These are phyloP conservation scores for Penicillium egyptiacum DNA, from an alignment of 495 filamentous ascomycete genomes.

Conservation along the genomic window DNA sequence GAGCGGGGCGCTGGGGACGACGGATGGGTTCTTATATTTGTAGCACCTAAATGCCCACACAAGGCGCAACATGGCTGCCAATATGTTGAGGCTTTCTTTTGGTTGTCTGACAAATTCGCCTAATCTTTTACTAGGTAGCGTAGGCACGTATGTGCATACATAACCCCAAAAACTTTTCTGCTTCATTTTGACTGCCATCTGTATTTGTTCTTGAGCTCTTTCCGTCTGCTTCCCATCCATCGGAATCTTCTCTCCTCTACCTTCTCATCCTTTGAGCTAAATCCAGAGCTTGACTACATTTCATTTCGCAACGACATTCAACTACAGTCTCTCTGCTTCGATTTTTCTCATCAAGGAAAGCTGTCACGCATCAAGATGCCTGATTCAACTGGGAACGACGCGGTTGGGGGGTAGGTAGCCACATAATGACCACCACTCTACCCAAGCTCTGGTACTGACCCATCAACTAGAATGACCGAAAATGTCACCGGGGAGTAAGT, in stretches of 20 bases:
- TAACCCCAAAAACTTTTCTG: not conserved
- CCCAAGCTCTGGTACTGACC: not conserved
- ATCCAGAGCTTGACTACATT: not conserved
- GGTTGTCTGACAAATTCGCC: not conserved
- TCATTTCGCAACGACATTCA: not conserved
- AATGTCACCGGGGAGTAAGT: conserved; percentile 25
- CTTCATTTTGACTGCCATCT: not conserved
- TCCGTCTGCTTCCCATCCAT: not conserved
- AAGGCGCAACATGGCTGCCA: not conserved
- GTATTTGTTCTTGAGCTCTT: not conserved
- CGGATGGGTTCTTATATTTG: not conserved
- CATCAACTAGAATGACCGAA: conserved; percentile 16
- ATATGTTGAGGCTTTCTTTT: conserved; percentile 6
- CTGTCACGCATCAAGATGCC: not conserved
- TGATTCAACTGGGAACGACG: not conserved
- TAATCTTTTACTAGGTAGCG: no score
- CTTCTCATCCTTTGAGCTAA: not conserved
- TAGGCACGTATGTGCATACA: not conserved
- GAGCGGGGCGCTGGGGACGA: not conserved
- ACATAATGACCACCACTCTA: not conserved
- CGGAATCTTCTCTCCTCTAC: not conserved
- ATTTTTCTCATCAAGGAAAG: not conserved
- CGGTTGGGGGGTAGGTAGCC: conserved; percentile 17
- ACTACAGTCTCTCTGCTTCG: not conserved
- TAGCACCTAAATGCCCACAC: not conserved